Percentiles rank a stretch among this genome's conserved stretches.
Conservation (phyloP, 2,329 filamentous ascomycete species). For the Endoconidiophora polonica region DNA sequence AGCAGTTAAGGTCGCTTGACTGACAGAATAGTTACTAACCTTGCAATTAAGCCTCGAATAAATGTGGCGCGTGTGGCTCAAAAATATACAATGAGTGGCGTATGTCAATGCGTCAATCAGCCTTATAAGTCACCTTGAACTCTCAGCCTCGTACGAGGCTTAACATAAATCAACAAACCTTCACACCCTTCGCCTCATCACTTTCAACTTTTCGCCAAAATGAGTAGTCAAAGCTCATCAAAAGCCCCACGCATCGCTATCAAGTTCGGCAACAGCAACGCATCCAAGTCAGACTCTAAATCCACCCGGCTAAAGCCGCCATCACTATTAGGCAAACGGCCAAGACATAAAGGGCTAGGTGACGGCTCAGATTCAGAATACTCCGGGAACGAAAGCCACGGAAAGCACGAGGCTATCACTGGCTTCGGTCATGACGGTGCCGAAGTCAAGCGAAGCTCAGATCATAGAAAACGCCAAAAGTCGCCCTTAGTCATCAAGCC, state of each 20-base stretch:
- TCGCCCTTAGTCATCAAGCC: slow-evolving; percentile 12
- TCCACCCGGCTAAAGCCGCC: slow-evolving; percentile 2
- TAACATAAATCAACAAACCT: not conserved
- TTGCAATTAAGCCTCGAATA: no score
- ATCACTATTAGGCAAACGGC: slow-evolving; percentile 13
- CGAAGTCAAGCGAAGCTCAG: not conserved
- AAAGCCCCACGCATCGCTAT: slow-evolving; percentile 14
- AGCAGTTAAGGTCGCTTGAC: no score
- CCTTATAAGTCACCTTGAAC: no score
- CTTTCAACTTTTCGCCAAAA: not conserved
- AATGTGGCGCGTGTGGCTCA: no score
- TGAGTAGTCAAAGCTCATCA: slow-evolving; percentile 1
- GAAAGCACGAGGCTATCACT: slow-evolving; percentile 8
- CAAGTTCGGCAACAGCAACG: slow-evolving; percentile 8
- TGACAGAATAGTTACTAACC: no score
- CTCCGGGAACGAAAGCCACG: slow-evolving; percentile 8
- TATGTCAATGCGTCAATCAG: no score
- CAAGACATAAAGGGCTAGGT: slow-evolving; percentile 10
- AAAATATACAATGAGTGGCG: no score
- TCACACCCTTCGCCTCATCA: not conserved
- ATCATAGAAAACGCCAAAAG: not conserved
- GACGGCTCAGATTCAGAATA: slow-evolving; percentile 13
- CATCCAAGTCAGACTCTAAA: slow-evolving; percentile 8
- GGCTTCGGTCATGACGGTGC: slow-evolving; percentile 7
- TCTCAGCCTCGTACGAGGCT: not conserved